Evolutionary conservation across 345 rosid genomes (phyloP), one percentile per base, ranked within the genome.

Genomic region (Corymbia maculata): DNA sequence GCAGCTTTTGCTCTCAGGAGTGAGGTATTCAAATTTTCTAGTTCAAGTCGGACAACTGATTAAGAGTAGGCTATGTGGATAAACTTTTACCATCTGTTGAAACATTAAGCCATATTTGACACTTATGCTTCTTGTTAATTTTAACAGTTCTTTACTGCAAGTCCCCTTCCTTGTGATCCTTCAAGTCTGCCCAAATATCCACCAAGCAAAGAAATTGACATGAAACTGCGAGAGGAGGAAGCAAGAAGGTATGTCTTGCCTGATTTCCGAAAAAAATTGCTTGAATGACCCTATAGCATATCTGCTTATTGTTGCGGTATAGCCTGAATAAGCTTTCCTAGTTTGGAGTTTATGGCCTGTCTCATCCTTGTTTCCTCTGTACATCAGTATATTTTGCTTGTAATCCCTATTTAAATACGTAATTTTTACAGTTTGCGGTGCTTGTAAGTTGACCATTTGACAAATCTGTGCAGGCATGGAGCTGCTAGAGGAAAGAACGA

Each of bases 121-220:
- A 42, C 84, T 13, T 30, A 51, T 21, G 70, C 80, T 86, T 59
- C 52, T 61, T 32, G 75, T 87, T 80, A 42, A 57, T 30, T 28
- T 87, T 36, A 9, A 61, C 95, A 98, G 99, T 97, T 93, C 92
- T 98, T 98, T 86, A 91, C 92, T 47, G 91, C 95, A 52, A 92
- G 95, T 88, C 99, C 98, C 8, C 89, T 93, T 89, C 95, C 99
- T 89, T 98, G 99, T 87, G 97, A 98, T 88, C 98, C 99, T 89
- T 95, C 97, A 86, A 93, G 92, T 90, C 92, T 98, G 93, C 99
- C 99, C 86, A 97, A 96, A 87, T 98, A 96, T 91, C 97, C 99
- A 87, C 99, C 98, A 21, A 96, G 98, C 93, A 98, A 97, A 92
- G 99, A 98, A 95, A 96, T 98, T 85, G 99, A 98, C 90, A 96